phyloP scores from a whole-genome alignment of 225 moss, liverwort and hornwort genomes.

The Anthoceros angustus region DNA sequence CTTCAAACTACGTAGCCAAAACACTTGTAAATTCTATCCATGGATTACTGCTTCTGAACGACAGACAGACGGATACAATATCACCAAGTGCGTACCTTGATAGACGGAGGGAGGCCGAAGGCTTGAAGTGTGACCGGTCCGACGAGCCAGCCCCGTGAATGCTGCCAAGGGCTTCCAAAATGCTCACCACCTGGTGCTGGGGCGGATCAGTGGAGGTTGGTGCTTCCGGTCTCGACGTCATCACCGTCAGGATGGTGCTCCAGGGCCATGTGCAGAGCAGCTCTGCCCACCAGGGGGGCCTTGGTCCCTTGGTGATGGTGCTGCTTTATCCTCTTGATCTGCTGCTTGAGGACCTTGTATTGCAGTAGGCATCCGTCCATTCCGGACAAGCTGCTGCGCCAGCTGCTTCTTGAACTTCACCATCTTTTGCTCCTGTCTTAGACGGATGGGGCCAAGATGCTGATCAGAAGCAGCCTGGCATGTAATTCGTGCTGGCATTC shows the following conservation, averaged over 20 bases:
- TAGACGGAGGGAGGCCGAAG: not conserved
- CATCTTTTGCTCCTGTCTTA: no score
- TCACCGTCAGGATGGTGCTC: not conserved
- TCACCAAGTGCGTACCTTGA: not conserved
- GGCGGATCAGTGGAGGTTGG: not conserved
- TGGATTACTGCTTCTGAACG: not conserved
- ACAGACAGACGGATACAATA: no score
- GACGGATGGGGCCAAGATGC: no score
- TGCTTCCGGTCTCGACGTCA: not conserved
- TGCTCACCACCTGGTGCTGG: not conserved
- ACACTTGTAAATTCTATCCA: not conserved
- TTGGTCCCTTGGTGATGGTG: not conserved
- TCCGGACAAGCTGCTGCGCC: not conserved
- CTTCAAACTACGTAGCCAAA: not conserved
- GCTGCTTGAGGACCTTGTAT: not conserved
- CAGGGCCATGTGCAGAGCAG: slow-evolving; percentile 7
- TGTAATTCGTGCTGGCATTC: no score
- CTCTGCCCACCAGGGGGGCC: not conserved
- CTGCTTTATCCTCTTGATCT: not conserved
- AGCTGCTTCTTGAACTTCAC: not conserved
- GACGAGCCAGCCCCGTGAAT: not conserved
- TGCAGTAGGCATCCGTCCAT: not conserved
- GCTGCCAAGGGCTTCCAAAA: not conserved
- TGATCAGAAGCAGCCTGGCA: no score
- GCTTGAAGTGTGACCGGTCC: not conserved